Conservation (phyloP, 768 basidiomycete species). For the Amanita muscaria region DNA sequence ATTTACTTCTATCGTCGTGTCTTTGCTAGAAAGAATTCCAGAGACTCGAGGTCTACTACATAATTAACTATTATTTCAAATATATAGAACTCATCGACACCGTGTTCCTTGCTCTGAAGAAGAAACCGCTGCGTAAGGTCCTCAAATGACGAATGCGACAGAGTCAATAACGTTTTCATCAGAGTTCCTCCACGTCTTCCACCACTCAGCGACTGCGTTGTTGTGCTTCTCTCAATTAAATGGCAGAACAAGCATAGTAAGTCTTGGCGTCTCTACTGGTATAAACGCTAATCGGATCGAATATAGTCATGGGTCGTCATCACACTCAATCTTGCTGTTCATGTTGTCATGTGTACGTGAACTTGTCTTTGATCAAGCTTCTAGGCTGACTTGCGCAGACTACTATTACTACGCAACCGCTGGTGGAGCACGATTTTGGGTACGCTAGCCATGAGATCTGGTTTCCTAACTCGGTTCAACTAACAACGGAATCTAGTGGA, state of each 20-base stretch:
- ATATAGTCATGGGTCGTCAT: conserved; percentile 93
- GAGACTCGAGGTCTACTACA: conserved; percentile 94
- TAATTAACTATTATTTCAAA: conserved; percentile 99
- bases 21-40: conserved; percentile 21
- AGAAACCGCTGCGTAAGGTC: conserved; percentile 85
- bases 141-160: not conserved
- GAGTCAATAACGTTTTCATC: conserved; percentile 4
- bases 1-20: conserved; percentile 6
- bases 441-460: conserved; percentile 22
- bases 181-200: conserved; percentile 99
- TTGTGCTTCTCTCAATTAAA: conserved; percentile 93
- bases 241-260: conserved; percentile 87
- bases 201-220: conserved; percentile 95
- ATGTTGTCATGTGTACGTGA: conserved; percentile 93
- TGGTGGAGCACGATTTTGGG: conserved; percentile 95
- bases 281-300: too few relatives aligned
- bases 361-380: not conserved
- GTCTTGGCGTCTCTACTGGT: conserved; percentile 25
- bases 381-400: conserved; percentile 41
- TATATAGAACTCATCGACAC: conserved; percentile 96
- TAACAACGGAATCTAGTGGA: conserved; percentile 80
- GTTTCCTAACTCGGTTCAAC: not conserved
- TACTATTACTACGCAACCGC: conserved; percentile 99
- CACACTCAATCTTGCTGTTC: conserved; percentile 80
- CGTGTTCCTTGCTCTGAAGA: conserved; percentile 94